Evolutionary conservation across 2,329 filamentous ascomycete species (phyloP).

Genomic region (Aspergillus quadricinctus): DNA sequence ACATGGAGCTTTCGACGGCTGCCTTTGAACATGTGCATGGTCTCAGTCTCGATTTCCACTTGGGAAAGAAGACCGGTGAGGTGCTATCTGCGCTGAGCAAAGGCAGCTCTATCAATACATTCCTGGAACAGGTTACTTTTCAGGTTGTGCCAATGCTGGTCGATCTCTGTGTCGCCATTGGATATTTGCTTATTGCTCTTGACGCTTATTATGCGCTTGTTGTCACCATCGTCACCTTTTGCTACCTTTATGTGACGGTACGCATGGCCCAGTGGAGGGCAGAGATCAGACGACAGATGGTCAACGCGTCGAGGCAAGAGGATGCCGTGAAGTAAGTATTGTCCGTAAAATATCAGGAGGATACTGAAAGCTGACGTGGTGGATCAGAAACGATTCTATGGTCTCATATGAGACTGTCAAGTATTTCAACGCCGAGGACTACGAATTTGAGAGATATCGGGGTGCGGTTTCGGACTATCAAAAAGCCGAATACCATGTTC

Average conservation of each 20-base stretch:
- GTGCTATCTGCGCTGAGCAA: conserved; percentile 94
- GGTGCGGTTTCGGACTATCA: conserved; percentile 68
- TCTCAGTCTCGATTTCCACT: conserved; percentile 91
- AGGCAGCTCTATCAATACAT: conserved; percentile 91
- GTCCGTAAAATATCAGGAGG: not conserved
- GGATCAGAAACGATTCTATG: conserved; percentile 78
- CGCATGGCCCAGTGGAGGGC: conserved; percentile 92
- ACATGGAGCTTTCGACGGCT: conserved; percentile 86
- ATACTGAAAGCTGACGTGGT: conserved; percentile 1
- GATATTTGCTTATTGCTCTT: conserved; percentile 72
- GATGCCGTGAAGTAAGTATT: conserved; percentile 77
- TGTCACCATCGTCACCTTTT: conserved; percentile 85
- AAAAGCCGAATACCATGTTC: conserved; percentile 68
- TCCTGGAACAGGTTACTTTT: conserved; percentile 94
- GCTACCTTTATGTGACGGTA: conserved; percentile 94
- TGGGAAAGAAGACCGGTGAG: conserved; percentile 94
- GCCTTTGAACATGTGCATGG: conserved; percentile 97
- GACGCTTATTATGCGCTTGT: conserved; percentile 89
- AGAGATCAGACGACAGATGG: conserved; percentile 87
- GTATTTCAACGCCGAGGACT: conserved; percentile 80
- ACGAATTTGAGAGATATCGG: conserved; percentile 71
- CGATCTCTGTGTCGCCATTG: conserved; percentile 80
- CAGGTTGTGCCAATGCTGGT: conserved; percentile 92
- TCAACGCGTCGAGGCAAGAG: conserved; percentile 89
- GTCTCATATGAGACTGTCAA: conserved; percentile 97